Conservation (phyloP, 1,139 yeast genomes). For the Chernovozyma aurita region DNA sequence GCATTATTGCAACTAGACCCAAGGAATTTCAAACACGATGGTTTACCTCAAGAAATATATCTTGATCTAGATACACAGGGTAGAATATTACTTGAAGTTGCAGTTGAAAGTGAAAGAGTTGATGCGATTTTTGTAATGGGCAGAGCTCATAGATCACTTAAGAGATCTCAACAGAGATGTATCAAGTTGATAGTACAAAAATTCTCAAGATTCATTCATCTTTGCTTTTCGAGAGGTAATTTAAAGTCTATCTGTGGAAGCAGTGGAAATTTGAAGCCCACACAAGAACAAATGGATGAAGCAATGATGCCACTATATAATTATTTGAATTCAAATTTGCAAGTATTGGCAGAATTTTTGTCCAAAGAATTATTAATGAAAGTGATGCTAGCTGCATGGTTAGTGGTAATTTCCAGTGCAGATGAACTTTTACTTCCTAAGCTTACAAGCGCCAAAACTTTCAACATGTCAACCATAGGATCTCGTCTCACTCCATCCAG, state of each 20-base stretch:
- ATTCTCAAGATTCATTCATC: conserved; percentile 39
- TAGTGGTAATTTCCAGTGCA: conserved; percentile 56
- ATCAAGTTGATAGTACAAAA: conserved; percentile 66
- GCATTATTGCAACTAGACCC: conserved; percentile 64
- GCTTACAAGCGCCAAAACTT: conserved; percentile 53
- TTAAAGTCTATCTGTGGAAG: conserved; percentile 52
- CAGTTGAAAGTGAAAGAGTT: conserved; percentile 72
- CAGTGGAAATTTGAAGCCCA: conserved; percentile 41
- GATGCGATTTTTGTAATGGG: conserved; percentile 82
- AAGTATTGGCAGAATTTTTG: conserved; percentile 59
- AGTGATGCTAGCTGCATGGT: conserved; percentile 80
- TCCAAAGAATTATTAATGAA: conserved; percentile 55
- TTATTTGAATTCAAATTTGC: conserved; percentile 66
- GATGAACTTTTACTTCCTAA: conserved; percentile 71
- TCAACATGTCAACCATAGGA: conserved; percentile 21
- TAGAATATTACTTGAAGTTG: conserved; percentile 54
- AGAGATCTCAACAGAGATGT: conserved; percentile 60
- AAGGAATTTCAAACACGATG: conserved; percentile 59
- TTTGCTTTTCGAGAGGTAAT: conserved; percentile 40
- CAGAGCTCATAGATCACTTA: conserved; percentile 61
- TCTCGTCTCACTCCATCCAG: conserved; percentile 13
- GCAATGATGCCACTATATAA: conserved; percentile 74
- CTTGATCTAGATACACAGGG: conserved; percentile 71
- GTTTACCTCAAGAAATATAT: conserved; percentile 58
- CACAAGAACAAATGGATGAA: conserved; percentile 55